Evolutionary conservation across 2,329 filamentous ascomycete genomes (phyloP), one percentile per base, ranked within the genome.

Genomic region (Monilinia fructicola): DNA sequence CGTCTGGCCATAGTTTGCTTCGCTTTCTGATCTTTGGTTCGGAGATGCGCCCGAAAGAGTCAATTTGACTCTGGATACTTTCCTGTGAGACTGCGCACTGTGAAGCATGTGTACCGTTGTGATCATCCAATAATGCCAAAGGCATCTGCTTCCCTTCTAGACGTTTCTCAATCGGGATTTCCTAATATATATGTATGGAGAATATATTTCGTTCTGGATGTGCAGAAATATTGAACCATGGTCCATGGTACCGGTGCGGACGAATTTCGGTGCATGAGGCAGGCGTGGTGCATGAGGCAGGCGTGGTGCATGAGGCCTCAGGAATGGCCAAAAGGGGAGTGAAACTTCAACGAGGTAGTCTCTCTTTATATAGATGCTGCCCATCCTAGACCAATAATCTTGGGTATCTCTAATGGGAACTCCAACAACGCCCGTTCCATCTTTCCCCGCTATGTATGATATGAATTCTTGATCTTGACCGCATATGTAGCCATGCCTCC

Each of bases 1-100:
- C 31, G 50, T 61, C 31, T 61, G 31, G 31, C 44, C 21, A 38
- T 50, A 21, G 44, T 48, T 38, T 61, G 46, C 28, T 61, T 61
- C 42, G n/a, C 4, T 1, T 61, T 16, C 21, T 52, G 58, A 35
- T 61, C 44, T 50, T 50, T 31, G 58, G 14, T 18, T 38, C 58
- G 46, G 44, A 4, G 14, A 38, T 50, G 31, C 28, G 35, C 31
- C 28, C 58, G 44, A 61, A 61, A 40, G 28, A 40, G 58, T 61
- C 58, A 4, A 38, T 52, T 52, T 61, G 58, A 26, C 44, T 61
- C 58, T 50, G 28, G 14, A 4, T 26, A 50, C 31, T 61, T 52
- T 50, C 31, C 46, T 52, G 31, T 40, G 58, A 61, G 28, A 61
- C 46, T 38, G 46, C 31, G 58, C 58, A 61, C 58, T 61, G 58